These are phyloP conservation scores for Setaria italica DNA, from an alignment of 202 grass and related monocot genomes.

Conservation along the genomic window DNA sequence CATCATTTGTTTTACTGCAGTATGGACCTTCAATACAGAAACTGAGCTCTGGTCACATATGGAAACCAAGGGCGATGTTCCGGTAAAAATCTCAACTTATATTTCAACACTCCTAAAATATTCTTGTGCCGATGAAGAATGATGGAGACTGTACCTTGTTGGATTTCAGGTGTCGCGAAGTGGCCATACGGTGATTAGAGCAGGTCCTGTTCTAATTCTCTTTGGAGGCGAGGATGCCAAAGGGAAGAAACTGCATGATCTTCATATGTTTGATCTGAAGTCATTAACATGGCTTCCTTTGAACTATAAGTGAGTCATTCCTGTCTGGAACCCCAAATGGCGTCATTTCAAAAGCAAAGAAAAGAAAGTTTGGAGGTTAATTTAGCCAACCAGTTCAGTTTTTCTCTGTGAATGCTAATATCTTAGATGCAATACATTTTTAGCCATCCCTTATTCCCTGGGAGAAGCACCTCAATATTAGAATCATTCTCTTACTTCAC, in stretches of 20 bases:
- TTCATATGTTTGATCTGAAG: constrained; percentile 99
- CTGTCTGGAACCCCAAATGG: constrained; percentile 16
- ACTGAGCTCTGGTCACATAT: constrained; percentile 76
- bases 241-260: constrained; percentile 96
- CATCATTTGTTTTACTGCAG: constrained; percentile 68
- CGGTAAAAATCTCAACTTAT: constrained; percentile 57
- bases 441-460: neutral
- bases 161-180: constrained; percentile 79
- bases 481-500: constrained; percentile 20
- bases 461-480: constrained; percentile 1
- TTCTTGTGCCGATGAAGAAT: constrained; percentile 29
- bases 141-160: constrained; percentile 30
- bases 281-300: constrained; percentile 97
- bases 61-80: constrained; percentile 91
- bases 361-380: constrained; percentile 32
- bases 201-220: constrained; percentile 87
- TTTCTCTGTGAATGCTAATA: constrained; percentile 8
- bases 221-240: constrained; percentile 92
- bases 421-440: neutral
- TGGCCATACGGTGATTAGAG: constrained; percentile 91
- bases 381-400: neutral
- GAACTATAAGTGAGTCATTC: constrained; percentile 87
- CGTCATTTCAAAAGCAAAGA: constrained; percentile 11
- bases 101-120: constrained; percentile 25
- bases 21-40: constrained; percentile 89